These are phyloP conservation scores for Exophiala aquamarina DNA, from an alignment of 2,329 filamentous ascomycete species.

Conservation along the genomic window DNA sequence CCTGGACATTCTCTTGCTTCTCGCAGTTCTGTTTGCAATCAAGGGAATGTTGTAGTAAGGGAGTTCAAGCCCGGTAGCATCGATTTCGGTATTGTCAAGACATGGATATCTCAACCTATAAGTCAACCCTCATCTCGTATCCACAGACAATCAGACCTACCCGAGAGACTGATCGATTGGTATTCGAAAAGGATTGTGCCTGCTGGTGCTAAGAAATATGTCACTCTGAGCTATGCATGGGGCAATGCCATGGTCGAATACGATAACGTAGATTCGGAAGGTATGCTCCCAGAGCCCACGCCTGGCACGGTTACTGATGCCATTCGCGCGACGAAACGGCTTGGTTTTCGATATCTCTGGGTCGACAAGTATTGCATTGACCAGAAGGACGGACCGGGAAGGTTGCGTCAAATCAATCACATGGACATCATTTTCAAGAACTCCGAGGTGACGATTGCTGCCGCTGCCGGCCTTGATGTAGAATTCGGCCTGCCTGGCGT, in stretches of 20 bases:
- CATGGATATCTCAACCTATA: not conserved
- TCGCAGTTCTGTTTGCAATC: not conserved
- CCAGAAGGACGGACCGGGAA: constrained; percentile 45
- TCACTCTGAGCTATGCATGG: constrained; percentile 51
- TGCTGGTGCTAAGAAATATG: constrained; percentile 29
- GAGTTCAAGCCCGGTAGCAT: not conserved
- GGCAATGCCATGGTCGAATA: constrained; percentile 28
- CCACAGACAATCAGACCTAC: not conserved
- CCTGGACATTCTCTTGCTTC: constrained; percentile 6
- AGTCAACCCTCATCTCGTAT: not conserved
- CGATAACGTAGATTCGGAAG: constrained; percentile 35
- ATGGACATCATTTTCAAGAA: constrained; percentile 50
- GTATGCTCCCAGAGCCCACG: constrained; percentile 47
- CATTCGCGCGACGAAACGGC: constrained; percentile 38
- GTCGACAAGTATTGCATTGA: constrained; percentile 41
- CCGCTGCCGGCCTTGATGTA: constrained; percentile 35
- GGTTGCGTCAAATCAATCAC: constrained; percentile 42
- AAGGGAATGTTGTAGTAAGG: not conserved
- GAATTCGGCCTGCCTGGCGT: constrained; percentile 39
- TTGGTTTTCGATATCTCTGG: constrained; percentile 47
- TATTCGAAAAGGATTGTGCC: constrained; percentile 1
- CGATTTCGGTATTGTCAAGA: constrained; percentile 1
- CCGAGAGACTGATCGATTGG: constrained; percentile 7
- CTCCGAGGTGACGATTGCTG: constrained; percentile 46
- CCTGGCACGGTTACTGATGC: constrained; percentile 11